phyloP scores from a whole-genome alignment of 176 grass and related monocot species.

The Eremochloa ophiuroides region DNA sequence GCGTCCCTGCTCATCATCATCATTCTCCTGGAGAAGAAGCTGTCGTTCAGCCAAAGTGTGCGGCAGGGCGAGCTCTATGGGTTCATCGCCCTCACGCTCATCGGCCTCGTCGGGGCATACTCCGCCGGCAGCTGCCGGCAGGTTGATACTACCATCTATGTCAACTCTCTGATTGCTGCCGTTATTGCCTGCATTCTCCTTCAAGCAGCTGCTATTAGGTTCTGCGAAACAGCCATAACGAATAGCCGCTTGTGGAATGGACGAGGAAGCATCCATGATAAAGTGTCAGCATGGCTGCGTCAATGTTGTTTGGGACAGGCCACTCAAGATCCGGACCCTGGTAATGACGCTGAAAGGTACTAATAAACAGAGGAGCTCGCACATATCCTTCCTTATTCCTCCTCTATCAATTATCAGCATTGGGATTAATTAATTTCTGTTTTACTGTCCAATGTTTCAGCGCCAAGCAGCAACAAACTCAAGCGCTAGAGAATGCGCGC shows the following conservation, averaged over 20 bases:
- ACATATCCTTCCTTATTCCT: not conserved
- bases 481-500: not conserved
- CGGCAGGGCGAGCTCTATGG: not conserved
- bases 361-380: not conserved
- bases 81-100: not conserved
- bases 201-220: not conserved
- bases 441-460: not conserved
- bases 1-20: conserved; percentile 24
- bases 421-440: not conserved
- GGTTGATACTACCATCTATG: not conserved
- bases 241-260: not conserved
- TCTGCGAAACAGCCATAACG: not conserved
- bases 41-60: not conserved
- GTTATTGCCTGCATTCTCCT: not conserved
- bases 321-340: not conserved
- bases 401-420: not conserved
- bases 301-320: not conserved
- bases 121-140: not conserved
- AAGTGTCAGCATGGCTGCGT: not conserved
- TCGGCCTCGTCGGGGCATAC: conserved; percentile 4
- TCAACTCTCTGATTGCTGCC: not conserved
- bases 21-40: conserved; percentile 9
- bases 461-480: not conserved
- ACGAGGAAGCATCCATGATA: not conserved
- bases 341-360: not conserved